Conservation (phyloP, 169 alveolate genomes). For the Ichthyophthirius multifiliis region DNA sequence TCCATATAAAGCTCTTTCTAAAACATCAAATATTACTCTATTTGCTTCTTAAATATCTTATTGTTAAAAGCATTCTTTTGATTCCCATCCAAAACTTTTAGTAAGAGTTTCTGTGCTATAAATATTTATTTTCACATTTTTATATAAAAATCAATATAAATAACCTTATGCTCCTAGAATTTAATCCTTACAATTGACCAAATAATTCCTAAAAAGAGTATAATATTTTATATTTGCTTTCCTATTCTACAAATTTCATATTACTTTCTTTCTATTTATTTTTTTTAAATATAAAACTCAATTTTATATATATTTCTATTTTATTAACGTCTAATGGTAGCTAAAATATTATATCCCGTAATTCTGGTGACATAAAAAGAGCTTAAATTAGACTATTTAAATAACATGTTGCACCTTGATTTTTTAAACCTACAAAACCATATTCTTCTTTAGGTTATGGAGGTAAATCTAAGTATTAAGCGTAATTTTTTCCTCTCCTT, state of each 20-base stretch:
- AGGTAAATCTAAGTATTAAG: conserved; percentile 57
- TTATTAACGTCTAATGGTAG: conserved; percentile 69
- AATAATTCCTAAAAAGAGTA: conserved; percentile 67
- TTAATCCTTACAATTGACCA: conserved; percentile 47
- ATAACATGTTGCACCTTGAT: conserved; percentile 83
- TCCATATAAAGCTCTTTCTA: conserved; percentile 65
- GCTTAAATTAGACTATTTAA: conserved; percentile 78
- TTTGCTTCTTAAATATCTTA: conserved; percentile 77
- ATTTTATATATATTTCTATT: too few relatives aligned
- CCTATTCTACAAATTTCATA: conserved; percentile 48
- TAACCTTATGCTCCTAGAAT: conserved; percentile 43
- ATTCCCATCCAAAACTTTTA: conserved; percentile 79
- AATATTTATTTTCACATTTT: background rate
- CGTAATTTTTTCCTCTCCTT: conserved; percentile 54
- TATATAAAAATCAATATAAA: background rate
- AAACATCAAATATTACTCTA: conserved; percentile 67
- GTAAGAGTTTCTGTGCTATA: conserved; percentile 73
- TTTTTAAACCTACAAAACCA: conserved; percentile 38
- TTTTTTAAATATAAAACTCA: too few relatives aligned
- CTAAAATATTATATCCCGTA: conserved; percentile 56
- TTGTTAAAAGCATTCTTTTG: conserved; percentile 55
- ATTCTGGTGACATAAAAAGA: conserved; percentile 78
- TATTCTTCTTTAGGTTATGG: conserved; percentile 40
- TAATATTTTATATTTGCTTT: conserved; percentile 56
- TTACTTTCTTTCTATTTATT: conserved; percentile 47